Base-by-base conservation (phyloP, 805 yeast species). In the Debaryomyces tyrocola region DNA sequence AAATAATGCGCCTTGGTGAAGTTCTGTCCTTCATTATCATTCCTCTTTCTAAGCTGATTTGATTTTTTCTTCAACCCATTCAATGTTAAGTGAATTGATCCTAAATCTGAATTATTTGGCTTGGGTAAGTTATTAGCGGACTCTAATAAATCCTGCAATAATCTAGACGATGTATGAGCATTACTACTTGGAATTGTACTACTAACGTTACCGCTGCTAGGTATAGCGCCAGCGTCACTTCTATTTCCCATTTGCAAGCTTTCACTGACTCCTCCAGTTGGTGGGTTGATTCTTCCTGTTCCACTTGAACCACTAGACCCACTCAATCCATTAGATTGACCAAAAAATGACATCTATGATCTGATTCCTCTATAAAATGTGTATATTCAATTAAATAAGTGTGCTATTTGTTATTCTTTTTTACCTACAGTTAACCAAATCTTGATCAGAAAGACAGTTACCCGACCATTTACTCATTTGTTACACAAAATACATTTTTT, bases 1-100 rank as follows among this genome's bases (percentile, higher is more conserved):
- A 94, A 70, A 63, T 94, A 94, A 60, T 94, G 98, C 1, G 88
- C 94, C 57, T 83, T 84, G 2, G 90, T 84, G 57, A 69, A 77
- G 37, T 70, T 70, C 33, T 28, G 27, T 15, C 60, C 60, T 33
- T 73, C 76, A n/a, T 63, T 62, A 34, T 48, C 55, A 12, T 57
- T 58, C 14, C 49, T 47, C 46, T 74, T 77, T 45, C 90, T 73
- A 56, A 85, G 69, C 40, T 74, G 78, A 44, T 72, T 73, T 0
- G 92, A 84, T 50, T 85, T 80, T 55, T 82, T 79, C 55, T 82
- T 83, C 60, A 92, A 80, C 69, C 91, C 97, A 49, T 77, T 78
- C 46, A 90, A 75, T 18, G 95, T 88, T 50, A 90, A 74, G 63
- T 87, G 90, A 43, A 91, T 83, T 2, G 92, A 75, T 4, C 96